Conservation (phyloP, 2,329 filamentous ascomycete genomes). For the Penicillium sp. region DNA sequence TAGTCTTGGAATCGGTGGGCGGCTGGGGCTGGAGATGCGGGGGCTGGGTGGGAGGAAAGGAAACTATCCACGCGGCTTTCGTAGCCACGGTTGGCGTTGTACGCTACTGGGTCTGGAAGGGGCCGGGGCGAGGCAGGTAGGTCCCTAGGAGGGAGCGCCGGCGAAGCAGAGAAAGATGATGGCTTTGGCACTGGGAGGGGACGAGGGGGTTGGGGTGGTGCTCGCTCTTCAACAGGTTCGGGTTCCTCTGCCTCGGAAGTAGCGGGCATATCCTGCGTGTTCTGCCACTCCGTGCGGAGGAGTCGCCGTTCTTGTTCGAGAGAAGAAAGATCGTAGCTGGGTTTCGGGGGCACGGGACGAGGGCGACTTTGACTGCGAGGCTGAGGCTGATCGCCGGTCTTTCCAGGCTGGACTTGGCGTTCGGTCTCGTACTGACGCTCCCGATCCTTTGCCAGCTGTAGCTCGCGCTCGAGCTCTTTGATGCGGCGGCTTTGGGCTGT, state of each 20-base stretch:
- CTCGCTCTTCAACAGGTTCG: constrained; percentile 11
- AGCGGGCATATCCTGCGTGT: constrained; percentile 33
- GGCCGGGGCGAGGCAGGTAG: constrained; percentile 37
- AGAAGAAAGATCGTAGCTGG: constrained; percentile 57
- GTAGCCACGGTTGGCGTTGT: constrained; percentile 29
- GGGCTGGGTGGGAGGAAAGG: constrained; percentile 55
- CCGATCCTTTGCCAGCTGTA: constrained; percentile 65
- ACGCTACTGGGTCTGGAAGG: constrained; percentile 48
- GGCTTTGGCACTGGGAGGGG: constrained; percentile 32
- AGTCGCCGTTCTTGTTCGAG: constrained; percentile 60
- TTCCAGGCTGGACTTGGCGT: constrained; percentile 47
- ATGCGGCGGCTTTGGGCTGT: constrained; percentile 66
- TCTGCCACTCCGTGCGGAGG: constrained; percentile 56
- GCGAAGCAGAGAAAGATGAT: constrained; percentile 9
- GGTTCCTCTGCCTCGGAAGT: constrained; percentile 17
- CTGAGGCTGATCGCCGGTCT: constrained; percentile 21
- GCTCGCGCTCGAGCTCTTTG: constrained; percentile 72
- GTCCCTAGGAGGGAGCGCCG: constrained; percentile 15
- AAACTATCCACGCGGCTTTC: constrained; percentile 55
- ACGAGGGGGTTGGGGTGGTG: constrained; percentile 29
- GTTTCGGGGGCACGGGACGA: constrained; percentile 37
- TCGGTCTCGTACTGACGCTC: constrained; percentile 64
- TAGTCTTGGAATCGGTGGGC: constrained; percentile 47
- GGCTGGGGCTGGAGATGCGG: constrained; percentile 37
- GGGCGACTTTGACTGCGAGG: constrained; percentile 30